Percentiles rank a stretch among this genome's conserved stretches.
phyloP scores from a whole-genome alignment of 2,329 filamentous ascomycete species.

The Simplicillium aogashimaense region DNA sequence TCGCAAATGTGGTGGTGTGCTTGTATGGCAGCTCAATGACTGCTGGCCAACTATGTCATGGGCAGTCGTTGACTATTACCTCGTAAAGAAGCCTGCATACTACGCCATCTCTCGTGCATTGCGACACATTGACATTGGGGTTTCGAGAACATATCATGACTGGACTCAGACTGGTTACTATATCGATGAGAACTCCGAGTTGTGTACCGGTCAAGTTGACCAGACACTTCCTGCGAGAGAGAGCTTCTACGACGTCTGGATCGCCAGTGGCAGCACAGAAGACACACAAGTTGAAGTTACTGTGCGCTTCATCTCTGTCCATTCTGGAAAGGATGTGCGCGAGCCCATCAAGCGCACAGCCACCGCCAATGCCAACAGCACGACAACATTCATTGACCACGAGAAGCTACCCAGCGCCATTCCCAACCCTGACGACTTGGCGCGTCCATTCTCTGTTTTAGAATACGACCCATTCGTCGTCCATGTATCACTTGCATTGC shows the following conservation, averaged over 20 bases:
- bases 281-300: conserved; percentile 12
- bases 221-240: background rate
- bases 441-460: conserved; percentile 18
- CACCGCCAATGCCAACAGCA: conserved; percentile 15
- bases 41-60: conserved; percentile 54
- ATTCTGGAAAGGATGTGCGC: conserved; percentile 20
- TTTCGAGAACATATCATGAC: conserved; percentile 22
- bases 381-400: conserved; percentile 10
- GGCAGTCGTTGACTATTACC: conserved; percentile 50
- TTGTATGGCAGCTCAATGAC: conserved; percentile 58
- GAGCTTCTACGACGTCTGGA: conserved; percentile 24
- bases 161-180: conserved; percentile 7
- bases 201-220: background rate
- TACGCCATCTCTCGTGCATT: conserved; percentile 36
- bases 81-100: conserved; percentile 50
- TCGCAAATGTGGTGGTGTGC: conserved; percentile 49
- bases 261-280: conserved; percentile 17
- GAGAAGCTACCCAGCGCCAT: background rate
- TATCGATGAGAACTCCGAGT: background rate
- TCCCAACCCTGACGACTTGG: background rate
- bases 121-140: conserved; percentile 43
- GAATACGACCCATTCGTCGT: conserved; percentile 31
- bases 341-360: conserved; percentile 12
- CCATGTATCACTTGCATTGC: conserved; percentile 26
- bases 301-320: conserved; percentile 26